Evolutionary conservation across 2,329 filamentous ascomycete genomes (phyloP), one percentile per base, ranked within the genome.

Genomic region (Gyromitra esculenta): DNA sequence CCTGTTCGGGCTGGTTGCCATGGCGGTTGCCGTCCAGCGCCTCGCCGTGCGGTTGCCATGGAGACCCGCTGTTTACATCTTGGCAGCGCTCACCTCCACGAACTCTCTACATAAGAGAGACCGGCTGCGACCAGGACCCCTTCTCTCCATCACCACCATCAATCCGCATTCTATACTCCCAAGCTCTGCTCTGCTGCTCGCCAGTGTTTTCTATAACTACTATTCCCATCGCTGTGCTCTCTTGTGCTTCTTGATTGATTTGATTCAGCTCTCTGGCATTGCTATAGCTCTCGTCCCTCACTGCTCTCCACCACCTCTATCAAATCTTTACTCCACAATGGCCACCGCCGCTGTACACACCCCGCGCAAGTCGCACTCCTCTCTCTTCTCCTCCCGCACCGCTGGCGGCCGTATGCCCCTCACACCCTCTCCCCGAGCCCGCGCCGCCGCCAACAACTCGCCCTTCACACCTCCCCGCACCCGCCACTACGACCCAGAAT

Each of bases 351-450:
- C 89, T 83, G 90, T 97, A 85, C 92, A 93, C 82, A 98, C 96
- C 77, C 96, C 96, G 77, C 88, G 96, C 83, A 98, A 97, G 88
- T 96, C 92, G 88, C 95, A 97, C 85, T 90, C 92, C 85, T 93
- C 94, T 76, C 89, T 97, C 82, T 97, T 98, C 87, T 94, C 91
- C 81, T 90, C 92, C 81, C 94, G 94, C 84, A 96, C 94, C 83
- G 96, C 94, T 84, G 94, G 95, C 85, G 94, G 94, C 83, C 93
- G 96, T 78, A 94, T 97, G 88, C 94, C 96, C 81, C 86, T 99
- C 83, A 97, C 95, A 2, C 95, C 96, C 41, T 98, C 95, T 74
- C 96, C 96, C 75, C 89, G 91, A 80, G 85, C 87, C 78, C 89
- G 90, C 79, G 86, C 87, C 43, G 85, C 86, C 41, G 86, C 85